A percentile compares a stretch with the other conserved stretches of the same genome.
Conservation (phyloP, 257 asterid genomes). For the Solanum chilense region DNA sequence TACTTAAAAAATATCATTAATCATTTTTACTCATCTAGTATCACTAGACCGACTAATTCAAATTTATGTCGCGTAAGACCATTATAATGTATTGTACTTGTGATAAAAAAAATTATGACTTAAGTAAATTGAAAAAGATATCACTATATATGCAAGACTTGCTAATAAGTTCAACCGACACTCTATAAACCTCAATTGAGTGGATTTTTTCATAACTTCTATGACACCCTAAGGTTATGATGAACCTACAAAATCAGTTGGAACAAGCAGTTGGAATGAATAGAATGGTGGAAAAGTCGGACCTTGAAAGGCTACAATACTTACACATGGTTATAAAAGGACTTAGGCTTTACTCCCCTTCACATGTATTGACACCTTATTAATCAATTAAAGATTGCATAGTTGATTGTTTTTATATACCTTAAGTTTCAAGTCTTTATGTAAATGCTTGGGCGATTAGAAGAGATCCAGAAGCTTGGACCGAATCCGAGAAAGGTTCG, state of each 20-base stretch:
- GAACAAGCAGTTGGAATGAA: too few species aligned
- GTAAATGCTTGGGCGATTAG: too few species aligned
- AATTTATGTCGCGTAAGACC: too few species aligned
- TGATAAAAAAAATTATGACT: neutral
- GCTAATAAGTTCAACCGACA: neutral
- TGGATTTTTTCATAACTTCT: neutral
- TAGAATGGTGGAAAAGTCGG: too few species aligned
- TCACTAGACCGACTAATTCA: too few species aligned
- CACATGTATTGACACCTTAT: neutral
- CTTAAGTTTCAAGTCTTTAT: neutral
- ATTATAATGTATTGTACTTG: too few species aligned
- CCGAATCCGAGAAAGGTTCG: neutral
- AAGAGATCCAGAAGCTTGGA: neutral
- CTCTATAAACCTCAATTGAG: neutral
- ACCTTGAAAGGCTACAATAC: too few species aligned
- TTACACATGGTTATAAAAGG: neutral
- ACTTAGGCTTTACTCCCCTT: neutral
- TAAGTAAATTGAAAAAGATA: neutral
- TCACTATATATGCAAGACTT: neutral
- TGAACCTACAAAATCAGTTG: neutral
- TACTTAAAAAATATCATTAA: too few species aligned
- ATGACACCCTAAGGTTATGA: neutral
- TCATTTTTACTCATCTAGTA: too few species aligned
- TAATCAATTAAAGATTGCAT: neutral
- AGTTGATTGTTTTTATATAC: neutral